Base-by-base conservation (phyloP, 169 alveolate genomes). In the Perkinsus marinus region DNA sequence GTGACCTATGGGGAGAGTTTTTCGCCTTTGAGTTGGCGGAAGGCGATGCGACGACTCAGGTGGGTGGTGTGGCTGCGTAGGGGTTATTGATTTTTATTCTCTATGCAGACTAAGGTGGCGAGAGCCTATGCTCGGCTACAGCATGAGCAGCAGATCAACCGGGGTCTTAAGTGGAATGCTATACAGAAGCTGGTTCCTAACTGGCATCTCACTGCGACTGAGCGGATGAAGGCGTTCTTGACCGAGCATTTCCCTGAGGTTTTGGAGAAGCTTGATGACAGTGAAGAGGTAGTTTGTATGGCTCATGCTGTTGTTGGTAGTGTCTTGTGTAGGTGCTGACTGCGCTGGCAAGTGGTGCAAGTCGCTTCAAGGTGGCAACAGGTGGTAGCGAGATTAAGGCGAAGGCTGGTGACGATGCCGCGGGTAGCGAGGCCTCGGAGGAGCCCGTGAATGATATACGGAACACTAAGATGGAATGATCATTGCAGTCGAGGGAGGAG, bases 1-100 rank as follows among this genome's bases (percentile, higher is more conserved):
- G 99, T 17, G 98, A 96, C 92, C 95, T 97, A 7, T 98, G 99
- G 99, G 98, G 98, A 34, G 96, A 96, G 39, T 95, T 94, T 43
- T 94, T 96, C 41, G 97, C 97, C 30, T 96, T 96, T 91, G 98
- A 97, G 68, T 94, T 96, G 57, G 97, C 96, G 79, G 92, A 93
- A 43, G 98, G 97, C 30, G 95, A 94, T 68, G 95, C 93, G 90
- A 92, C 90, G 68, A 91, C 95, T 39, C 94, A 93, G 69, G 95
- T 95, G 93, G 96, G 94, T 39, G 95, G 93, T 37, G 91, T 95
- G 30, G 95, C 94, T 92, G 94, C 93, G 69, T 95, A 39, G 95
- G 91, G 95, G 95, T 92, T 39, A 0, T 30, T 39, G 89, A 3
- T 16, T 17, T 43, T 16, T 39, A 47, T 0, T 39, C 0, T 89